Evolutionary conservation across 371 early-diverging fungal species (phyloP).

Genomic region (Syncephalastrum sp.): DNA sequence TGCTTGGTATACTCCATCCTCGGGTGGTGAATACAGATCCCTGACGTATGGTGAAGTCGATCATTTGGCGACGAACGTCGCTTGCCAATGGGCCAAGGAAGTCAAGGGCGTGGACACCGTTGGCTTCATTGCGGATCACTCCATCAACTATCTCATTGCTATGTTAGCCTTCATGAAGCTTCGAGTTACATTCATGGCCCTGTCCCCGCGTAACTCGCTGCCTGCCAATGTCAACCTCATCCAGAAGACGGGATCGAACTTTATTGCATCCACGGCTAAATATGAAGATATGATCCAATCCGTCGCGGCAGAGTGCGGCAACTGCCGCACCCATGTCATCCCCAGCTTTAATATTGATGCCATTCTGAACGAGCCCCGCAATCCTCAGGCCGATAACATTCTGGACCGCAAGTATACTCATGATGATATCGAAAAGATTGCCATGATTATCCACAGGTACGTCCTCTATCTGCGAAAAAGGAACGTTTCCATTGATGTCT

Average conservation of each 20-base stretch:
- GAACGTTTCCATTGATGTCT: background rate
- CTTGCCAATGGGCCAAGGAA: conserved; percentile 12
- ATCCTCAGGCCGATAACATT: background rate
- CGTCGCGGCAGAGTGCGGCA: background rate
- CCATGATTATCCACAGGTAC: conserved; percentile 13
- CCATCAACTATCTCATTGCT: conserved; percentile 11
- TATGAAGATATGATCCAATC: conserved; percentile 5
- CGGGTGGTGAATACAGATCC: background rate
- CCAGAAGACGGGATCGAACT: conserved; percentile 9
- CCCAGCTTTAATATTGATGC: background rate
- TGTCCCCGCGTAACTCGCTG: conserved; percentile 31
- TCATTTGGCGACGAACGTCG: conserved; percentile 20
- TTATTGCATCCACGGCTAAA: conserved; percentile 8
- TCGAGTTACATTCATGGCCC: conserved; percentile 6
- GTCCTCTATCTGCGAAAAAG: background rate
- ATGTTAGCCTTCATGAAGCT: conserved; percentile 23
- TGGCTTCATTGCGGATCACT: conserved; percentile 18
- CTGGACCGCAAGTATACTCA: background rate
- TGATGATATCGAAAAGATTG: conserved; percentile 8
- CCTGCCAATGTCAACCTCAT: conserved; percentile 17
- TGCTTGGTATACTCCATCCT: background rate
- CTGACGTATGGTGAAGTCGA: conserved; percentile 21
- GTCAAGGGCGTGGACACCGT: conserved; percentile 2
- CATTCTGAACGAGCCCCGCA: conserved; percentile 1
- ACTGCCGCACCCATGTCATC: background rate